Conservation (phyloP, 352 stramenopile species). For the Globisporangium radiosum region DNA sequence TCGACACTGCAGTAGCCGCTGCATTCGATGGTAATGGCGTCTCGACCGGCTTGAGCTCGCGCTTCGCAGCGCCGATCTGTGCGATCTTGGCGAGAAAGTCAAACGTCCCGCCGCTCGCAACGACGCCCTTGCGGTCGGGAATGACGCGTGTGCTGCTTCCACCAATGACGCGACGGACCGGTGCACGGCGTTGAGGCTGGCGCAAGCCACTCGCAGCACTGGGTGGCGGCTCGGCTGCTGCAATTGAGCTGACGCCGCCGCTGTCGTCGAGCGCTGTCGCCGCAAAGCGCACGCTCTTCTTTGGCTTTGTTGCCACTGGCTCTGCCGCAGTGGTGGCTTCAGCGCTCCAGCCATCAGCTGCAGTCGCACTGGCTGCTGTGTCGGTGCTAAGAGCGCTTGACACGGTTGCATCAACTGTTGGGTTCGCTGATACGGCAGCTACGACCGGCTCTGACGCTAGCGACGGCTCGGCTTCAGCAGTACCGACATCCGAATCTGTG, state of each 20-base stretch:
- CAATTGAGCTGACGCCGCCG: not conserved
- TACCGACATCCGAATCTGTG: too few relatives aligned
- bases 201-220: conserved; percentile 3
- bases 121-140: conserved; percentile 49
- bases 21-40: too few relatives aligned
- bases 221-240: not conserved
- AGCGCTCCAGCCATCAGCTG: not conserved
- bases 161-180: conserved; percentile 28
- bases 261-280: conserved; percentile 22
- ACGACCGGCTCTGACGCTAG: not conserved
- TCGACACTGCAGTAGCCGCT: too few relatives aligned
- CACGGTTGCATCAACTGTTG: too few relatives aligned
- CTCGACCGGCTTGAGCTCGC: conserved; percentile 3
- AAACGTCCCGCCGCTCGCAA: conserved; percentile 75
- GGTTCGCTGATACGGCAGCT: too few relatives aligned
- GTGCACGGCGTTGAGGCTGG: conserved; percentile 9
- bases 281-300: conserved; percentile 65
- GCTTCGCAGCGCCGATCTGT: conserved; percentile 22
- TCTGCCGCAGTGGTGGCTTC: conserved; percentile 16
- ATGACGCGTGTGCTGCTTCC: conserved; percentile 5
- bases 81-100: conserved; percentile 85
- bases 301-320: conserved; percentile 9
- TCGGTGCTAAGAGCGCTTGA: not conserved
- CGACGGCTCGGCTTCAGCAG: too few relatives aligned
- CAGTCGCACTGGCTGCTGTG: not conserved